Evolutionary conservation across 2,329 filamentous ascomycete genomes (phyloP).

Genomic region (Phyllosticta citriasiana): DNA sequence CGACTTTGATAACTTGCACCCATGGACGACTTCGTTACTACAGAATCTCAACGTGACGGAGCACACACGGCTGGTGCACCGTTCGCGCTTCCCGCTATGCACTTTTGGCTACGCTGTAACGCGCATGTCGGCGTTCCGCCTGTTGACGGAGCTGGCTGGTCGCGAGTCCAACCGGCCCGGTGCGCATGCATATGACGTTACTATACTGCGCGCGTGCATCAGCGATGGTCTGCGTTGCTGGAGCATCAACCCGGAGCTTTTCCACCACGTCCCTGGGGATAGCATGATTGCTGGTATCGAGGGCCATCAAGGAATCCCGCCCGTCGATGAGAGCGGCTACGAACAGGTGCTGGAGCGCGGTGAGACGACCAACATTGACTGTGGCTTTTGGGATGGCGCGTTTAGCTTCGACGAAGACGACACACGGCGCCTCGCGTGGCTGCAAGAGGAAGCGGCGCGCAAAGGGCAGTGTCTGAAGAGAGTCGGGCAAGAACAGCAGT

Average conservation of each 20-base stretch:
- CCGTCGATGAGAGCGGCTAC: conserved; percentile 26
- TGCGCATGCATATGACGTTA: conserved; percentile 31
- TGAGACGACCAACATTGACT: conserved; percentile 29
- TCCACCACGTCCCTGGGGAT: conserved; percentile 33
- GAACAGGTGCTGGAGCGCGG: conserved; percentile 22
- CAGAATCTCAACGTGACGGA: conserved; percentile 25
- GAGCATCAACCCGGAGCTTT: conserved; percentile 35
- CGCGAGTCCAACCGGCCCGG: conserved; percentile 13
- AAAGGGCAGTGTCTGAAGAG: conserved; percentile 28
- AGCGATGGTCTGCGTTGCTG: conserved; percentile 30
- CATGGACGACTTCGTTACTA: conserved; percentile 30
- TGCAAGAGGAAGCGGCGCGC: conserved; percentile 28
- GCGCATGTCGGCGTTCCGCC: conserved; percentile 27
- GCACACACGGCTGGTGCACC: conserved; percentile 29
- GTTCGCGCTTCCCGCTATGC: conserved; percentile 34
- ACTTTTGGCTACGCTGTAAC: conserved; percentile 37
- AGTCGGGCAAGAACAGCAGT: not conserved
- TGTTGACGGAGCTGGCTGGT: conserved; percentile 29
- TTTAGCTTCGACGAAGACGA: conserved; percentile 27
- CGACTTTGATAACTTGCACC: conserved; percentile 26
- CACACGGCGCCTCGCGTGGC: conserved; percentile 20
- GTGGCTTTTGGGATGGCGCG: conserved; percentile 30
- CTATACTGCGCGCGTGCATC: conserved; percentile 31
- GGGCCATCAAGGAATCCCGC: conserved; percentile 21
- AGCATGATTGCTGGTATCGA: conserved; percentile 29